These are phyloP conservation scores for Helotiales sp. DNA, from an alignment of 2,329 filamentous ascomycete genomes.

Conservation along the genomic window DNA sequence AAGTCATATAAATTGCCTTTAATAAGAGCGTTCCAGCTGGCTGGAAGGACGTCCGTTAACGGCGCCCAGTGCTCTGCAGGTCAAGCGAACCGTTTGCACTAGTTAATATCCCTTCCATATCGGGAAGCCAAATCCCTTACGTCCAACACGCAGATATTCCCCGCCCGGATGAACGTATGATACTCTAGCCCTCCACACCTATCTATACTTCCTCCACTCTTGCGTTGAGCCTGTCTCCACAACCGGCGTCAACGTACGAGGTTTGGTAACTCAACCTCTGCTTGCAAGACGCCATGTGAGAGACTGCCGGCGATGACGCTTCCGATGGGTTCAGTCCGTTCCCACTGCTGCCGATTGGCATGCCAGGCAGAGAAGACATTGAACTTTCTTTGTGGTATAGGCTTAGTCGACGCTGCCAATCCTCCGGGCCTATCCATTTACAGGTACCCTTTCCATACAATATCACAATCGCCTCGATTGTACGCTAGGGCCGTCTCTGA, in stretches of 20 bases:
- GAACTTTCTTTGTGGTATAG: slow-evolving; percentile 12
- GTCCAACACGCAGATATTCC: slow-evolving; percentile 27
- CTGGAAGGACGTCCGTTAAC: slow-evolving; percentile 31
- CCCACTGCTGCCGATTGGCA: slow-evolving; percentile 23
- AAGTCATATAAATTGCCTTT: no score
- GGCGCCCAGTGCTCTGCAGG: slow-evolving; percentile 17
- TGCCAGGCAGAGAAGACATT: slow-evolving; percentile 19
- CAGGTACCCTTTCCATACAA: slow-evolving; percentile 44
- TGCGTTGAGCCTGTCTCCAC: slow-evolving; percentile 33
- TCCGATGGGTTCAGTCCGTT: slow-evolving; percentile 12
- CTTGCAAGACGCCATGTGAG: slow-evolving; percentile 20
- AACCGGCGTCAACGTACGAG: slow-evolving; percentile 21
- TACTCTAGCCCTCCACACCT: slow-evolving; percentile 37
- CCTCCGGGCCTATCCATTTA: slow-evolving; percentile 37
- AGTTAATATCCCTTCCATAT: slow-evolving; percentile 30
- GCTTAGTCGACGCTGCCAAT: slow-evolving; percentile 13
- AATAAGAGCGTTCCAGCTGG: no score
- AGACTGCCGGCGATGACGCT: slow-evolving; percentile 22
- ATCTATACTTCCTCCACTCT: slow-evolving; percentile 31
- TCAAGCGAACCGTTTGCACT: slow-evolving; percentile 23
- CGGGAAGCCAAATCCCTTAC: slow-evolving; percentile 30
- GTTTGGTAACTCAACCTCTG: slow-evolving; percentile 28
- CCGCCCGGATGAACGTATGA: slow-evolving; percentile 24
- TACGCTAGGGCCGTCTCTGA: slow-evolving; percentile 20
- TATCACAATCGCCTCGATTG: slow-evolving; percentile 17